Conservation (phyloP, 2,329 filamentous ascomycete species). For the Microcera coccophila region DNA sequence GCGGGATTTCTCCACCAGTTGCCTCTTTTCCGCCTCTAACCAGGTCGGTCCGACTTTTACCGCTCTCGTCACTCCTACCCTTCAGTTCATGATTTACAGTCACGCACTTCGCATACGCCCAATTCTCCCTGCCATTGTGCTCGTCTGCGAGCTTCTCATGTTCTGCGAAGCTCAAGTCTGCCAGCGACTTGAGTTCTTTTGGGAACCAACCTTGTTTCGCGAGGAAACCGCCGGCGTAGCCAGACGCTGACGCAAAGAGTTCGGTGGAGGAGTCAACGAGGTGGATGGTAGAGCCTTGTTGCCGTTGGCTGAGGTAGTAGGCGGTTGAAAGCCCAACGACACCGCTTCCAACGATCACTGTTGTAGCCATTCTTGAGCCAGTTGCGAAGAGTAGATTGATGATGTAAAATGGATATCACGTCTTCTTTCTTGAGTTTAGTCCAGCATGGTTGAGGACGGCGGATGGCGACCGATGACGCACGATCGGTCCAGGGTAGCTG, state of each 20-base stretch:
- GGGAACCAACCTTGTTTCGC: constrained; percentile 72
- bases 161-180: constrained; percentile 63
- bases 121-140: constrained; percentile 52
- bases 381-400: not conserved
- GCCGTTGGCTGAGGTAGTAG: constrained; percentile 62
- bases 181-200: constrained; percentile 53
- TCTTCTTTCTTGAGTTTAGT: no score
- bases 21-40: constrained; percentile 37
- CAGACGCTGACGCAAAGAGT: constrained; percentile 70
- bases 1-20: constrained; percentile 31
- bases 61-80: constrained; percentile 38
- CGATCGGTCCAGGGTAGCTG: not conserved
- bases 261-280: constrained; percentile 46
- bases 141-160: constrained; percentile 61
- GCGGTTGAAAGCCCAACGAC: constrained; percentile 68
- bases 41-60: constrained; percentile 55
- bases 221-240: constrained; percentile 70
- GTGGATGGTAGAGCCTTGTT: constrained; percentile 41
- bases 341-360: constrained; percentile 64
- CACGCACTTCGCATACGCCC: constrained; percentile 52
- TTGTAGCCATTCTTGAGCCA: constrained; percentile 41
- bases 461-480: not conserved
- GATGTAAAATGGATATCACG: no score
- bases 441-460: no score
- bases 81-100: constrained; percentile 49